Evolutionary conservation across 345 rosid genomes (phyloP).

Genomic region (Salix suchowensis): DNA sequence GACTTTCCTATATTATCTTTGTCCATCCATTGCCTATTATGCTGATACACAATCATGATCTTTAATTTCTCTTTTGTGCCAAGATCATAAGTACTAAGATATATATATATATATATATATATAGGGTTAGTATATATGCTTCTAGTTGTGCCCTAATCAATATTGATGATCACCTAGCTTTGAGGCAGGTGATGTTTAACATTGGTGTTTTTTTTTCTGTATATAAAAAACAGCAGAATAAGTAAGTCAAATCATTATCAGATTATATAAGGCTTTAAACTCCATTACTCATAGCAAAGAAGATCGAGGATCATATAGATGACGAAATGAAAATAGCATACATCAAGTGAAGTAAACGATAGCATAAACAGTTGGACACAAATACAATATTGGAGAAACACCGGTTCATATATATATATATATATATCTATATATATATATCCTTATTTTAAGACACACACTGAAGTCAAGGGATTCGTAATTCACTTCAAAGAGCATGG

Average conservation of each 20-base stretch:
- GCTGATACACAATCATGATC: no score
- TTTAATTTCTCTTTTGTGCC: background rate
- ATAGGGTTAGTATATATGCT: background rate
- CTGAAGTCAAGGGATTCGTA: constrained; percentile 3
- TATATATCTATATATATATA: no score
- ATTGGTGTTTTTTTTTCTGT: no score
- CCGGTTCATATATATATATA: no score
- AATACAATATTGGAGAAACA: constrained; percentile 11
- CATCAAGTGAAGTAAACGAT: constrained; percentile 10
- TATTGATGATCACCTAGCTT: background rate
- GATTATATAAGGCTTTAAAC: background rate
- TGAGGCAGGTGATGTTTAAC: background rate
- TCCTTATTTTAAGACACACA: constrained; percentile 9
- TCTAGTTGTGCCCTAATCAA: no score
- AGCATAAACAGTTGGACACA: constrained; percentile 16
- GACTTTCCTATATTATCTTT: no score
- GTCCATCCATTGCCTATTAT: no score
- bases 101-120: no score
- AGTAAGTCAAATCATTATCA: background rate
- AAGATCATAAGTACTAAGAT: no score
- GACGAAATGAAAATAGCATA: constrained; percentile 8
- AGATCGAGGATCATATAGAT: constrained; percentile 2
- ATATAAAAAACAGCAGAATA: no score
- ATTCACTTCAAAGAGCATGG: constrained; percentile 4
- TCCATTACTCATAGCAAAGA: background rate